Percentiles rank a stretch among this genome's conserved stretches.
phyloP scores from a whole-genome alignment of 257 asterid species.

The Linderniella brevidens region DNA sequence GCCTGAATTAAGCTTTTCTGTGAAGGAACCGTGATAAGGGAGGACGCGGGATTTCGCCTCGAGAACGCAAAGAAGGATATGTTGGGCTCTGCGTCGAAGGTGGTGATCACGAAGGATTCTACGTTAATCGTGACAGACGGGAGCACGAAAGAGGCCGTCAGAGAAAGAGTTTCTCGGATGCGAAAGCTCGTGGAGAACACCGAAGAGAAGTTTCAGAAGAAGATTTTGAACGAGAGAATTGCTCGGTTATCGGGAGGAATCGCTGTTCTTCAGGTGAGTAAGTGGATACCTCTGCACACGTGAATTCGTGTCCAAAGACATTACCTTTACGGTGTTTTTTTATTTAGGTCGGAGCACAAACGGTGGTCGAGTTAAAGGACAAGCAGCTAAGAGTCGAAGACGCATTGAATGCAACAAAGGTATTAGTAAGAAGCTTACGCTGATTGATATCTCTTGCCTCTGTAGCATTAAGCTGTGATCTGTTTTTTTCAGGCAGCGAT shows the following conservation, averaged over 20 bases:
- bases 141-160: conserved; percentile 76
- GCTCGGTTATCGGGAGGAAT: conserved; percentile 97
- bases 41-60: conserved; percentile 64
- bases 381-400: conserved; percentile 96
- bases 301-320: not conserved
- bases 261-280: conserved; percentile 85
- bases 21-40: conserved; percentile 89
- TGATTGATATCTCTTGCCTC: not conserved
- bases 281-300: not conserved
- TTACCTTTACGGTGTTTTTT: too few species aligned
- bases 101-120: conserved; percentile 73
- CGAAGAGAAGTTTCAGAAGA: conserved; percentile 86
- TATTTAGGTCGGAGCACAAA: conserved; percentile 92
- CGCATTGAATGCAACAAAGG: conserved; percentile 98
- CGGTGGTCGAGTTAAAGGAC: conserved; percentile 90
- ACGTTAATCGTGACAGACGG: conserved; percentile 96
- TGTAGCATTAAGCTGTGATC: not conserved
- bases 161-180: conserved; percentile 70
- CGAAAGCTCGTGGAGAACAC: conserved; percentile 24
- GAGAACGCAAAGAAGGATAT: conserved; percentile 88
- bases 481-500: conserved; percentile 63
- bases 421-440: conserved; percentile 5
- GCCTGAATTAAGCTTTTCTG: not conserved
- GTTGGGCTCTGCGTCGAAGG: conserved; percentile 88
- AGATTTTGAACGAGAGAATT: conserved; percentile 72